These are phyloP conservation scores for Pythium brachiatum DNA, from an alignment of 352 stramenopile genomes.

Conservation along the genomic window DNA sequence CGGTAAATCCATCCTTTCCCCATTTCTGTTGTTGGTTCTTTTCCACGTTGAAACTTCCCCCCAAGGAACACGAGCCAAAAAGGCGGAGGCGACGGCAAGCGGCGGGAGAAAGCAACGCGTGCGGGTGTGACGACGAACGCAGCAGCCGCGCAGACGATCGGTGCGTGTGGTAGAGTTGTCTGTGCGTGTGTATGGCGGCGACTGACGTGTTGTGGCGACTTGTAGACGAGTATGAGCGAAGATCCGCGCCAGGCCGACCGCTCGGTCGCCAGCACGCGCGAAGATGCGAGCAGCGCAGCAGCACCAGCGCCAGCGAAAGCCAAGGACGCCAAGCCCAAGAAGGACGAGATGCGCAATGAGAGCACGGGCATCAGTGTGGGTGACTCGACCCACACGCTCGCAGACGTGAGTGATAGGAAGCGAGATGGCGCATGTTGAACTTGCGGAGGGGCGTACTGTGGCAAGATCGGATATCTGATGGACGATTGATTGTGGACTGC, in stretches of 20 bases:
- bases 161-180: background rate
- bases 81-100: background rate
- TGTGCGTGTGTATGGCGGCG: background rate
- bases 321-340: slow-evolving; percentile 52
- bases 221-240: slow-evolving; percentile 17
- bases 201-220: background rate
- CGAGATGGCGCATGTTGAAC: slow-evolving; percentile 12
- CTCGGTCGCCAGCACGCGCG: slow-evolving; percentile 20
- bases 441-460: slow-evolving; percentile 5
- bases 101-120: background rate
- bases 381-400: slow-evolving; percentile 77
- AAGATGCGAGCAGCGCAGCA: slow-evolving; percentile 21
- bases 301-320: slow-evolving; percentile 43
- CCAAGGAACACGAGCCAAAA: slow-evolving; percentile 12
- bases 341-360: slow-evolving; percentile 81
- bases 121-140: background rate
- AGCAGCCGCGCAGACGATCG: background rate
- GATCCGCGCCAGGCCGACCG: slow-evolving; percentile 20
- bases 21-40: slow-evolving; percentile 6
- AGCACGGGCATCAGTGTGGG: slow-evolving; percentile 81
- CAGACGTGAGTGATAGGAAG: slow-evolving; percentile 51
- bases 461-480: no score
- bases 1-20: slow-evolving; percentile 13
- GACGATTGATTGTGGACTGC: no score
- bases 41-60: slow-evolving; percentile 21